Evolutionary conservation across 805 yeast species (phyloP).

Genomic region (Myxozyma geophila): DNA sequence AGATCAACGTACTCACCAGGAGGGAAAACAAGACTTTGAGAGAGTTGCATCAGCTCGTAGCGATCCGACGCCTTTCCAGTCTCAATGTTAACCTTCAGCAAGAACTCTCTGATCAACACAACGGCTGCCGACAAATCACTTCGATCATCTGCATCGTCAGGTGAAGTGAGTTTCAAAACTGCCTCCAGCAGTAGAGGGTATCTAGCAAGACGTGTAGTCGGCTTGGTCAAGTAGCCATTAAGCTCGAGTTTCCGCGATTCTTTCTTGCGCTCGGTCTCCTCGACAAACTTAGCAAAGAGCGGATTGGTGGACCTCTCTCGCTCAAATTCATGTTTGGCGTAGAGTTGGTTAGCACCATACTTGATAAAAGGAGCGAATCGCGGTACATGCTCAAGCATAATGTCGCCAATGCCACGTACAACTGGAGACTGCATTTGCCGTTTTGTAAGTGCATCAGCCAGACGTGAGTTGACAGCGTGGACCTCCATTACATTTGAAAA

Average conservation of each 20-base stretch:
- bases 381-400: constrained; percentile 80
- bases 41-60: constrained; percentile 82
- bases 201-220: constrained; percentile 94
- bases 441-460: constrained; percentile 86
- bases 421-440: constrained; percentile 86
- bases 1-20: constrained; percentile 85
- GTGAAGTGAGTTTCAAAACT: constrained; percentile 73
- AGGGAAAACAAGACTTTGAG: constrained; percentile 79
- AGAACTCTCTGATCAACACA: constrained; percentile 71
- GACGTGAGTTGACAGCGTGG: constrained; percentile 76
- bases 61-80: constrained; percentile 94
- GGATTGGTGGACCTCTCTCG: constrained; percentile 90
- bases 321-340: constrained; percentile 94
- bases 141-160: constrained; percentile 73
- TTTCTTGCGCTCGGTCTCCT: constrained; percentile 81
- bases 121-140: constrained; percentile 72
- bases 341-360: constrained; percentile 92
- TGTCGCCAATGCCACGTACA: constrained; percentile 84
- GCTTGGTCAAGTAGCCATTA: constrained; percentile 90
- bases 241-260: constrained; percentile 89
- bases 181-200: constrained; percentile 85
- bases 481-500: constrained; percentile 89
- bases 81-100: constrained; percentile 79
- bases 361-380: constrained; percentile 89
- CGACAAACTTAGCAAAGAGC: constrained; percentile 89